phyloP scores from a whole-genome alignment of 2,329 filamentous ascomycete species.

The Stachybotrys echinatus region DNA sequence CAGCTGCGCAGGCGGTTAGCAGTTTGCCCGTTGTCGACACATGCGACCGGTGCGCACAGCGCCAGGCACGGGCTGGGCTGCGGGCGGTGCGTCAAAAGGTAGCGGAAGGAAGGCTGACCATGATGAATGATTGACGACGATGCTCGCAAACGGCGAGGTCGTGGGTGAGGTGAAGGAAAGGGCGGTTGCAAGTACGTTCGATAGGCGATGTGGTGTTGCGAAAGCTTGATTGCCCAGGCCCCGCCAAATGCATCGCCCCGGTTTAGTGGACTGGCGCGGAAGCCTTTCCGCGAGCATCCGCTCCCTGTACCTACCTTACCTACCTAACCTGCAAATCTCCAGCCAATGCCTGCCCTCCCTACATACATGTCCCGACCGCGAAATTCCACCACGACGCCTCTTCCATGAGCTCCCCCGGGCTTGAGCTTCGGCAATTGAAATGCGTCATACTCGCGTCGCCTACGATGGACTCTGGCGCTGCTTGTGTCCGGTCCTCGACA shows the following conservation, averaged over 20 bases:
- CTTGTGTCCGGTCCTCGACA: slow-evolving; percentile 52
- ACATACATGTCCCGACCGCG: too few species aligned
- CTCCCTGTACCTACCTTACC: not conserved
- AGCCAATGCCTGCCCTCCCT: too few species aligned
- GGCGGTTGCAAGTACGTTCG: not conserved
- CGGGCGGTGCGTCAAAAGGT: not conserved
- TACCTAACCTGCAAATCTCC: too few species aligned
- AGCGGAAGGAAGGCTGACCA: not conserved
- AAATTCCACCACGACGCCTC: not conserved
- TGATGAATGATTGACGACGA: not conserved
- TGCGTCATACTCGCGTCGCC: slow-evolving; percentile 27
- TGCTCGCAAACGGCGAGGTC: not conserved
- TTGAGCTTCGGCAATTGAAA: slow-evolving; percentile 5
- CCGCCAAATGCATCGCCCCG: slow-evolving; percentile 23
- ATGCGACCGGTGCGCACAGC: slow-evolving; percentile 6
- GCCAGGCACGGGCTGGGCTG: too few species aligned
- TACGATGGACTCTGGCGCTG: slow-evolving; percentile 60
- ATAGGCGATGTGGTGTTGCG: not conserved
- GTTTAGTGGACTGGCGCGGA: slow-evolving; percentile 6
- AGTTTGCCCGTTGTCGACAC: slow-evolving; percentile 3
- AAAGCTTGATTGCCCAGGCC: slow-evolving; percentile 5
- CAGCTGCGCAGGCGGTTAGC: slow-evolving; percentile 40
- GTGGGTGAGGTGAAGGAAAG: too few species aligned
- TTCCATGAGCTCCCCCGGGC: not conserved
- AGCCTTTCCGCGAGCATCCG: slow-evolving; percentile 3